Base-by-base conservation (phyloP, 495 filamentous ascomycete genomes). In the Penicillium desertorum region DNA sequence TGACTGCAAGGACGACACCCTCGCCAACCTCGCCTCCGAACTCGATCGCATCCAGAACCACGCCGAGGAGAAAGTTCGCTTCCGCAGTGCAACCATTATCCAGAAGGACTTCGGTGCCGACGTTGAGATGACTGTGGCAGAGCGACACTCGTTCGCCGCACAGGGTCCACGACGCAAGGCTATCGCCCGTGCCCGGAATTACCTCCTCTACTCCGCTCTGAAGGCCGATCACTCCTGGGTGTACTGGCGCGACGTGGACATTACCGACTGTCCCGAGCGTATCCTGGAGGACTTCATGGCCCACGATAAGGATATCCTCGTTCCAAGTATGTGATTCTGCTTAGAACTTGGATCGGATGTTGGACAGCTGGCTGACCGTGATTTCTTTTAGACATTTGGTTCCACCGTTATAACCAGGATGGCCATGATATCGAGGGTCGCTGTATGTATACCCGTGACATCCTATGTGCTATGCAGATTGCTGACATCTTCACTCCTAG, bases 241-340 rank as follows among this genome's bases (percentile, higher is more conserved):
- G 23, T 98, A 97, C 72, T 98, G 94, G 94, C 85, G 95, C 54
- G 94, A 98, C 69, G 91, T 96, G 29, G 94, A 98, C 74, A 97
- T 98, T 64, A 81, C 86, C 25, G 94, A 98, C 61, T 95, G 89
- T 69, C 91, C 95, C 6, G 78, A 79, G 37, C 86, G 82, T 59
- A 96, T 98, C 54, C 76, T 98, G 20, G 91, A 98, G 78, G 93
- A 98, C 67, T 95, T 98, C 65, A 89, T 94, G 54, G 89, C 91
- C 42, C 94, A 98, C 64, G 88, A 98, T 70, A 83, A 83, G 68
- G 94, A 98, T 71, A 84, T 98, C 61, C 75, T 98, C 45, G 95
- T 98, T 62, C 94, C 94, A 1, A 98, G 92, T 97, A 90, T 67
- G 90, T 79, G 17, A 42, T 39, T 34, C 9, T 29, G 12, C 10